Evolutionary conservation across 805 yeast species (phyloP), one percentile per base, ranked within the genome.

Genomic region (Ogataea pignaliae): DNA sequence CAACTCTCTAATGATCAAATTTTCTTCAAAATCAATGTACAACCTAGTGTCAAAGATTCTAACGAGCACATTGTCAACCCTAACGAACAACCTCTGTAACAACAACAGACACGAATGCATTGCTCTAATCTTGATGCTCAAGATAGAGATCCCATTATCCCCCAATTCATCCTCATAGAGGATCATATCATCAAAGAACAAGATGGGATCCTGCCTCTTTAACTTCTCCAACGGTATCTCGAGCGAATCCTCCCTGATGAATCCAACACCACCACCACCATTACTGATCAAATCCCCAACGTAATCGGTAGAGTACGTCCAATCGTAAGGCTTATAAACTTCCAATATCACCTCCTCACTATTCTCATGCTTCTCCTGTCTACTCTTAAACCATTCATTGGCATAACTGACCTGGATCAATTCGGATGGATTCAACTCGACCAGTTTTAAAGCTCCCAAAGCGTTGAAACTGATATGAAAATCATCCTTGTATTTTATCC

Each of bases 151-250:
- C 8, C 99, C 99, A 62, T 91, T 93, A 62, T 93, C 99, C 3
- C 96, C 98, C 43, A 93, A 70, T 61, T 93, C 99, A 59, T 93
- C 99, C 60, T 93, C 99, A 60, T 78, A 93, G 29, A 93, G 68
- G 7, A 87, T 79, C 70, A 88, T 79, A 55, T 91, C 97, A 59
- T 89, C 97, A 59, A 79, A 93, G 62, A 87, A 89, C 43, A 88
- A 59, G 36, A 93, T 93, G 1, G 96, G 96, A 56, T 88, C 96
- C 34, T 56, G 54, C 7, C 84, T 88, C 45, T 73, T 69, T 34
- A 93, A 70, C 58, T 82, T 80, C 12, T 80, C 79, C 15, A 87
- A 54, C 0, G 99, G 99, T 11, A 91, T 78, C 29, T 56, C 55
- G 12, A 44, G 40, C 1, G 54, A 55, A 7, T 63, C 66, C 33